Evolutionary conservation across 345 rosid genomes (phyloP), one percentile per base, ranked within the genome.

Genomic region (Gossypium arboreum): DNA sequence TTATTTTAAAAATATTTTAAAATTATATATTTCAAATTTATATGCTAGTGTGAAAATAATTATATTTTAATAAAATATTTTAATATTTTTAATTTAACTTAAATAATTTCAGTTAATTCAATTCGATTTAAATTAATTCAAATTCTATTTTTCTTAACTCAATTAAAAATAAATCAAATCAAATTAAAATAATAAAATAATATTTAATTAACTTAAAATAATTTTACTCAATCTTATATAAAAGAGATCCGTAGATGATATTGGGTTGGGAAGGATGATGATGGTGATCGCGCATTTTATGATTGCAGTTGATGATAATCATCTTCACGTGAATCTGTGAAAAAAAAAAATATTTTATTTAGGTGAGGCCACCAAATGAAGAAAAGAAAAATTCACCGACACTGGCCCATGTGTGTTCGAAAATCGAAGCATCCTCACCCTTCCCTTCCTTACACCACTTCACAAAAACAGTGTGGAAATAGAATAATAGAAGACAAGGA

Each of bases 371-470:
- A 58, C 65, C 4, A 73, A 16, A 12, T 24, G 22, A 44, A n/a
- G 48, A 45, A 20, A 67, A 12, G 7, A 68, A 51, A 45, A 41
- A 60, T 74, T 34, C 81, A 78, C 74, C 74, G 74, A 78, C 77
- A 48, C 2, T 12, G 64, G 45, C 73, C 81, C 70, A 34, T 51
- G 41, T 68, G 77, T 78, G 61, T 9, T 59, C 73, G 34, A 17
- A 11, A 48, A 56, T 34, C 77, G 47, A 67, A 61, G 73, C 73
- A 67, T 5, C 45, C 2, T 48, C 10, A 73, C 73, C 58, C 20
- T 56, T 56, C 20, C 25, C 43, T 65, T 56, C 25, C 43, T 65
- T 72, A 39, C 29, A 13, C 9, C 52, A 41, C 43, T 1, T 25
- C 29, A 10, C 41, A 17, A 55, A 45, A 44, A 44, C 78, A 27